Evolutionary conservation across 208 protist species (phyloP).

Genomic region (Trypanosoma avium): DNA sequence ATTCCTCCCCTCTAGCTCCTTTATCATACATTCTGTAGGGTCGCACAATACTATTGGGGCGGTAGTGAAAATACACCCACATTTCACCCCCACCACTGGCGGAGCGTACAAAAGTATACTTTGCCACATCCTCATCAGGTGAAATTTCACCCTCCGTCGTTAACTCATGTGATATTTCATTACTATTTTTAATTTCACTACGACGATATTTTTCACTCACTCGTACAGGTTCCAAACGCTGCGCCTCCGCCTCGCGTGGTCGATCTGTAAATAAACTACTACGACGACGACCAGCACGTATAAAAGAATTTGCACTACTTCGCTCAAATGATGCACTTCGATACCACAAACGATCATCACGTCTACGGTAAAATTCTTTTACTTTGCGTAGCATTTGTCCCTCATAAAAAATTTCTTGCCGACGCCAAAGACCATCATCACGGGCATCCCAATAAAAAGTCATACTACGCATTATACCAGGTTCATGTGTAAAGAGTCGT

Average conservation of each 20-base stretch:
- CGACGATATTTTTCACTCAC: slow-evolving; percentile 86
- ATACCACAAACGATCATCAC: slow-evolving; percentile 75
- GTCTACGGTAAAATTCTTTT: slow-evolving; percentile 83
- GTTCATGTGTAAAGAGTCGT: slow-evolving; percentile 65
- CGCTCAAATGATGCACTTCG: slow-evolving; percentile 71
- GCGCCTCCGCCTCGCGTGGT: slow-evolving; percentile 37
- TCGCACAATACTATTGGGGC: slow-evolving; percentile 64
- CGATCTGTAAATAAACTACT: slow-evolving; percentile 1
- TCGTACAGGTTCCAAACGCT: slow-evolving; percentile 72
- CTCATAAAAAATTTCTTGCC: slow-evolving; percentile 80
- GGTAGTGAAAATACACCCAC: slow-evolving; percentile 88
- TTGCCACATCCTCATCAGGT: slow-evolving; percentile 64
- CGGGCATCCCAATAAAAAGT: slow-evolving; percentile 84
- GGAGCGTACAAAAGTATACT: slow-evolving; percentile 66
- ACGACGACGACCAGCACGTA: neutral
- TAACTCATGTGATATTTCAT: too few species aligned
- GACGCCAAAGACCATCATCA: slow-evolving; percentile 77
- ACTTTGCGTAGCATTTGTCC: slow-evolving; percentile 60
- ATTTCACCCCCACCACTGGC: slow-evolving; percentile 53
- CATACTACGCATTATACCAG: slow-evolving; percentile 72
- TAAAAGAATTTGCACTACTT: neutral
- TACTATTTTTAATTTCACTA: slow-evolving; percentile 14
- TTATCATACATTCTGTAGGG: slow-evolving; percentile 85
- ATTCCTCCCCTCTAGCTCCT: slow-evolving; percentile 67
- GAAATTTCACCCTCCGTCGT: too few species aligned